A percentile compares a stretch with the other conserved stretches of the same genome.
phyloP scores from a whole-genome alignment of 306 rosid genomes.

The Inga leiocalycina region DNA sequence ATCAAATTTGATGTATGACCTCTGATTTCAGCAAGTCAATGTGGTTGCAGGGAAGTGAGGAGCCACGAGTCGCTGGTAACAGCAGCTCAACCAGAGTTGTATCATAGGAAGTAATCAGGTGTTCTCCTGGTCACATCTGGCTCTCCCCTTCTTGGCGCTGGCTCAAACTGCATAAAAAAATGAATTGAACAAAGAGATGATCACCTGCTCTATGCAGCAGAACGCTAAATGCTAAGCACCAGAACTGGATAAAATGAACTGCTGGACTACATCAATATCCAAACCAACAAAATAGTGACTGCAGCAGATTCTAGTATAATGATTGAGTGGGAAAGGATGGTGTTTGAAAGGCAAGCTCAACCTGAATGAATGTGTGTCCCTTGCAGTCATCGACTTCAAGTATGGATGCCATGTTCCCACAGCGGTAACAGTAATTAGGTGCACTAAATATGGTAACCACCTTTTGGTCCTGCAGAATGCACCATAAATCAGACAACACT shows the following conservation, averaged over 20 bases:
- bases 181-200: neutral
- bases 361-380: slow-evolving; percentile 78
- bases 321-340: neutral
- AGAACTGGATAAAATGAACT: neutral
- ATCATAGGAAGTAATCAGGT: slow-evolving; percentile 70
- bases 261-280: neutral
- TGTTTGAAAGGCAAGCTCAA: slow-evolving; percentile 8
- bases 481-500: neutral
- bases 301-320: neutral
- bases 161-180: slow-evolving; percentile 58
- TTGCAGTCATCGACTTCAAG: slow-evolving; percentile 81
- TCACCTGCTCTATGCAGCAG: neutral
- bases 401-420: slow-evolving; percentile 80
- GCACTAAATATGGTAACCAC: slow-evolving; percentile 78
- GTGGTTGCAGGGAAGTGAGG: slow-evolving; percentile 15
- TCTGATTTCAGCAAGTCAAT: slow-evolving; percentile 7
- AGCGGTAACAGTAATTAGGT: slow-evolving; percentile 73
- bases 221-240: neutral
- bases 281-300: neutral
- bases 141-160: slow-evolving; percentile 80
- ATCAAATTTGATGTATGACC: slow-evolving; percentile 24
- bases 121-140: slow-evolving; percentile 80
- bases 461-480: slow-evolving; percentile 60
- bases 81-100: slow-evolving; percentile 31
- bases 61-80: slow-evolving; percentile 20